Evolutionary conservation across 1,284 basidiomycete species (phyloP).

Genomic region (Malassezia sympodialis): DNA sequence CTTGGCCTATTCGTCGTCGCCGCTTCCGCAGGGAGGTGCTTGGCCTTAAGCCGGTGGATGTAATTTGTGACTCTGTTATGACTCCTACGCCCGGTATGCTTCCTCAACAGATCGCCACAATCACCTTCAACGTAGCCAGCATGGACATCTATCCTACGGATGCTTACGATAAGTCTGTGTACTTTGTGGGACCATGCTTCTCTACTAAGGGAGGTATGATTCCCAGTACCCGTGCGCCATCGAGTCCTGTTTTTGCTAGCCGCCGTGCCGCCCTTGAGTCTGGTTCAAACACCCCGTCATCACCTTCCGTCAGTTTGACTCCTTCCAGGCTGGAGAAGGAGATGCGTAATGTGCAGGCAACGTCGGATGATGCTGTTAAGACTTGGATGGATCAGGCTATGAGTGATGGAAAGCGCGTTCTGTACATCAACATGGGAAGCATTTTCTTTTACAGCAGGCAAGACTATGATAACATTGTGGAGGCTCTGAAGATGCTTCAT

Average conservation of each 20-base stretch:
- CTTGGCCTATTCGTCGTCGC: constrained; percentile 15
- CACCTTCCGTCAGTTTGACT: constrained; percentile 2
- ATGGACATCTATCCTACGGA: constrained; percentile 19
- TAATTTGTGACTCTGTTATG: constrained; percentile 22
- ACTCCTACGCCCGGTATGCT: constrained; percentile 22
- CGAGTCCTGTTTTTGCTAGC: neutral
- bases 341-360: neutral
- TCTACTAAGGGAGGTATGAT: neutral
- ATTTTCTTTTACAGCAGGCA: constrained; percentile 33
- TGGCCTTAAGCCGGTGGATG: constrained; percentile 20
- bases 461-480: constrained; percentile 28
- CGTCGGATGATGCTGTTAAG: constrained; percentile 13
- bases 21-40: constrained; percentile 17
- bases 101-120: constrained; percentile 18
- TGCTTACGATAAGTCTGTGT: constrained; percentile 17
- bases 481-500: constrained; percentile 25
- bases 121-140: constrained; percentile 23
- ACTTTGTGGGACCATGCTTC: constrained; percentile 25
- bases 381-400: constrained; percentile 28
- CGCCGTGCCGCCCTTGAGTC: neutral
- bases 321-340: constrained; percentile 15
- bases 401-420: constrained; percentile 23
- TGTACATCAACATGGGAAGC: constrained; percentile 45
- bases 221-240: constrained; percentile 1
- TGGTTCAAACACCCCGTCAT: constrained; percentile 6